Evolutionary conservation across 352 stramenopile genomes (phyloP).

Genomic region (Phytophthora sp.): DNA sequence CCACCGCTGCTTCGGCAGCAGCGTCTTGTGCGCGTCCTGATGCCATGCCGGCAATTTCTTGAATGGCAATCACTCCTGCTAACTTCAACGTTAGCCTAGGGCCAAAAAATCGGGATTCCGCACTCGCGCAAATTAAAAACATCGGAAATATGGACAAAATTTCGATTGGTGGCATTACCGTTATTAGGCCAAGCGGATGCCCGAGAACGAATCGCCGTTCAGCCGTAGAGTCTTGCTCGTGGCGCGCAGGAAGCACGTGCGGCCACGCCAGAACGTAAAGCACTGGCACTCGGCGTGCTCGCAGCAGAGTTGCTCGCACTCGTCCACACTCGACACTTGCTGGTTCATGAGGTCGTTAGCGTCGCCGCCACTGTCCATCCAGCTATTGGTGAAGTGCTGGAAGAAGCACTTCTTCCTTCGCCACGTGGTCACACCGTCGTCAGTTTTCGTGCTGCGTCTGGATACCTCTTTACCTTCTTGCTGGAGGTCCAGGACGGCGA

Average conservation of each 20-base stretch:
- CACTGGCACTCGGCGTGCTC: slow-evolving; percentile 61
- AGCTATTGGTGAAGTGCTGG: slow-evolving; percentile 61
- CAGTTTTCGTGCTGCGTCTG: slow-evolving; percentile 1
- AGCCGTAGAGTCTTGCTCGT: slow-evolving; percentile 43
- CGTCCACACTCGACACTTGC: slow-evolving; percentile 56
- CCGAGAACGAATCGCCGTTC: slow-evolving; percentile 68
- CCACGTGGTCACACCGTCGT: slow-evolving; percentile 6
- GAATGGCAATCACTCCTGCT: slow-evolving; percentile 37
- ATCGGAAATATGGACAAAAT: slow-evolving; percentile 25
- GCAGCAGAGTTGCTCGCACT: slow-evolving; percentile 74
- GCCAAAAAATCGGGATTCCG: too few relatives aligned
- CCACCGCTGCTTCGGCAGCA: not conserved
- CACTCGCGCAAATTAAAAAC: slow-evolving; percentile 16
- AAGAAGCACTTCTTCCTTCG: slow-evolving; percentile 66
- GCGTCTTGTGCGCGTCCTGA: slow-evolving; percentile 9
- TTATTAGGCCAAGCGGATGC: slow-evolving; percentile 51
- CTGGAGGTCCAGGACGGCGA: slow-evolving; percentile 40
- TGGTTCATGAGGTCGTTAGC: slow-evolving; percentile 69
- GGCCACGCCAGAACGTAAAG: slow-evolving; percentile 74
- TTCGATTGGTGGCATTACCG: slow-evolving; percentile 5
- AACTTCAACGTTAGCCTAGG: slow-evolving; percentile 49
- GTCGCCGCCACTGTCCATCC: slow-evolving; percentile 75
- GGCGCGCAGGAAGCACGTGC: slow-evolving; percentile 74
- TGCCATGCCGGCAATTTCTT: slow-evolving; percentile 24
- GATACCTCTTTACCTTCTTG: slow-evolving; percentile 19